These are phyloP conservation scores for Picea sitchensis DNA, from an alignment of 75 land plant species.

Conservation along the genomic window DNA sequence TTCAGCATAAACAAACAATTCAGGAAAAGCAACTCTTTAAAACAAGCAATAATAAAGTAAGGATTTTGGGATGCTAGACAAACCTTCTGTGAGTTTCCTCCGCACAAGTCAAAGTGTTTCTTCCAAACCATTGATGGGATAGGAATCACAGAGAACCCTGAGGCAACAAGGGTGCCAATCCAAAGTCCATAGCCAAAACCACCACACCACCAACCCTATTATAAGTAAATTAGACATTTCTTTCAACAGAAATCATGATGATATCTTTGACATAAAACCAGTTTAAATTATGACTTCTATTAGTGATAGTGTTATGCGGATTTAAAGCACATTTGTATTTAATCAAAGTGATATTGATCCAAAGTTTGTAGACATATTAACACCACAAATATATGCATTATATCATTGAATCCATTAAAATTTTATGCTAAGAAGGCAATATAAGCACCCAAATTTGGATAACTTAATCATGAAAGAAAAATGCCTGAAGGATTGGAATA, in stretches of 20 bases:
- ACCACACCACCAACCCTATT: conserved; percentile 93
- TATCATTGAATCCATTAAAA: background rate
- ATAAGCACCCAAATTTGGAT: background rate
- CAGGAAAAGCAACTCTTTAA: too few relatives aligned
- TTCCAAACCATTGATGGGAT: conserved; percentile 81
- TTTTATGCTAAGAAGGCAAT: background rate
- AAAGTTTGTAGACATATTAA: too few relatives aligned
- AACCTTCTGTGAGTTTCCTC: conserved; percentile 63
- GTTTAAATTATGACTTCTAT: too few relatives aligned
- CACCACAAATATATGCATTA: background rate
- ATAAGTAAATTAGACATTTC: background rate
- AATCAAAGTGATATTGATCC: too few relatives aligned
- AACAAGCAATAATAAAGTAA: background rate
- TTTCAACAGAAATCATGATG: too few relatives aligned
- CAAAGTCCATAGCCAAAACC: conserved; percentile 95
- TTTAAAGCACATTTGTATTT: too few relatives aligned
- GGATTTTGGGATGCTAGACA: background rate
- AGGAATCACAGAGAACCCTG: conserved; percentile 90
- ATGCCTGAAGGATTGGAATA: too few relatives aligned
- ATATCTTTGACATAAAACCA: too few relatives aligned
- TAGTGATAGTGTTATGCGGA: too few relatives aligned
- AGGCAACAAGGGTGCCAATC: conserved; percentile 87
- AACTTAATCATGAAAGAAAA: background rate
- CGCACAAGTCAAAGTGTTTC: conserved; percentile 62
- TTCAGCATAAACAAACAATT: too few relatives aligned